Evolutionary conservation across 2,329 filamentous ascomycete species (phyloP).

Genomic region (Exophiala sp.): DNA sequence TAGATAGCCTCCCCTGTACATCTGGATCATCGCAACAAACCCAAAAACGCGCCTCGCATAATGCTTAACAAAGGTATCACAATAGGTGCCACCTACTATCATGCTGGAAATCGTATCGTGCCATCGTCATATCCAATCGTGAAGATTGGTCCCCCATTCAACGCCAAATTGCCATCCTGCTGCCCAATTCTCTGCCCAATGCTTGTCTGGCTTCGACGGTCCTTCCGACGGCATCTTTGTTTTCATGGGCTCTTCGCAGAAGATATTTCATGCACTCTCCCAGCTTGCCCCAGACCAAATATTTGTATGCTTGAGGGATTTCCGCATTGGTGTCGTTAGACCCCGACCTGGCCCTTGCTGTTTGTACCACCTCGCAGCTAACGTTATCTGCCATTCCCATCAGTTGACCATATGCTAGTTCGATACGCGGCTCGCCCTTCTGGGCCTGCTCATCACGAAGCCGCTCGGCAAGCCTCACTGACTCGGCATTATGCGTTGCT

Average conservation of each 20-base stretch:
- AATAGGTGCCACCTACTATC: conserved; percentile 4
- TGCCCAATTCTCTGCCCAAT: conserved; percentile 50
- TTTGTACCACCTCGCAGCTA: conserved; percentile 52
- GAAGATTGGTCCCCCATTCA: conserved; percentile 1
- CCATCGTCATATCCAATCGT: background rate
- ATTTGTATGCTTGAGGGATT: conserved; percentile 53
- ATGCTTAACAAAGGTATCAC: background rate
- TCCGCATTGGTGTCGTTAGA: conserved; percentile 34
- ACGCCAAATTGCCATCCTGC: conserved; percentile 31
- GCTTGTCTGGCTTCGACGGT: conserved; percentile 52
- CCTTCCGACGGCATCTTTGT: conserved; percentile 58
- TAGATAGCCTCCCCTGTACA: background rate
- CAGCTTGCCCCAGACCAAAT: conserved; percentile 55
- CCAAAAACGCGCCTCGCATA: background rate
- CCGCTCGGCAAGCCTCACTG: conserved; percentile 55
- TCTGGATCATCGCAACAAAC: background rate
- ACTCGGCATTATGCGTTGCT: conserved; percentile 77
- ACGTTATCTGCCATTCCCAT: conserved; percentile 62
- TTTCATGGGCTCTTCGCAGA: conserved; percentile 56
- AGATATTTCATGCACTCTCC: conserved; percentile 78
- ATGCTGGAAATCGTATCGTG: background rate
- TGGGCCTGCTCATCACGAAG: conserved; percentile 47
- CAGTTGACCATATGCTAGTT: conserved; percentile 55
- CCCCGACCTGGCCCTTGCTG: conserved; percentile 38
- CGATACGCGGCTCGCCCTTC: conserved; percentile 41